A percentile compares a stretch with the other conserved stretches of the same genome.
phyloP scores from a whole-genome alignment of 2,329 filamentous ascomycete genomes.

The Aspergillus quadrilineatus region DNA sequence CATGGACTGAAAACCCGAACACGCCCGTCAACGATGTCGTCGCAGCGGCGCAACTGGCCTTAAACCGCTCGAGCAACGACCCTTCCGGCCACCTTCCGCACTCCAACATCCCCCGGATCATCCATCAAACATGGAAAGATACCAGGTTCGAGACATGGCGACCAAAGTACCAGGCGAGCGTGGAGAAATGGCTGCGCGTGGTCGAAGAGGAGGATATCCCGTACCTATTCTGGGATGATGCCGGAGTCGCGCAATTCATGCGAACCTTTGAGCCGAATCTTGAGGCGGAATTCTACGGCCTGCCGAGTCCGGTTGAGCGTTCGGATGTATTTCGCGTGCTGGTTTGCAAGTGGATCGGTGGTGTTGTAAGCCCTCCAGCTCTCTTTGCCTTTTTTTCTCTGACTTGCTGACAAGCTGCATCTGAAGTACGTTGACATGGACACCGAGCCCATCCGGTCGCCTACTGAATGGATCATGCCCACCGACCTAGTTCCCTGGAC shows the following conservation, averaged over 20 bases:
- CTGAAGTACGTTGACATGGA: conserved; percentile 35
- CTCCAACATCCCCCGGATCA: conserved; percentile 31
- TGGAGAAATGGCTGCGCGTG: conserved; percentile 30
- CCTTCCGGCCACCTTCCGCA: conserved; percentile 20
- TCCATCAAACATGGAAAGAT: conserved; percentile 36
- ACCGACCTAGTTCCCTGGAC: conserved; percentile 29
- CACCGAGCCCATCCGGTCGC: conserved; percentile 29
- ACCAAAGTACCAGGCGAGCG: conserved; percentile 22
- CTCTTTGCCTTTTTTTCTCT: not conserved
- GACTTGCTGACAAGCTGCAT: not conserved
- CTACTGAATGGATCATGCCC: conserved; percentile 28
- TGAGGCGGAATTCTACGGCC: conserved; percentile 19
- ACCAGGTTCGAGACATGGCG: conserved; percentile 29
- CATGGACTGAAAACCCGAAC: not conserved
- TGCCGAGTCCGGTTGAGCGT: conserved; percentile 30
- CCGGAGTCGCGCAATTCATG: conserved; percentile 30
- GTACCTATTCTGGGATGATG: conserved; percentile 36
- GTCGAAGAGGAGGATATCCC: conserved; percentile 27
- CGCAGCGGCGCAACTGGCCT: conserved; percentile 29
- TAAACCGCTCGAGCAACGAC: conserved; percentile 16
- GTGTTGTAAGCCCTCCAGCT: conserved; percentile 5
- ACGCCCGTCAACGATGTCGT: conserved; percentile 21
- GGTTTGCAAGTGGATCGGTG: conserved; percentile 31
- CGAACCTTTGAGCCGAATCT: conserved; percentile 27
- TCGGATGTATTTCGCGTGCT: conserved; percentile 35